Evolutionary conservation across 768 basidiomycete species (phyloP).

Genomic region (Aureoboletus auriporus): DNA sequence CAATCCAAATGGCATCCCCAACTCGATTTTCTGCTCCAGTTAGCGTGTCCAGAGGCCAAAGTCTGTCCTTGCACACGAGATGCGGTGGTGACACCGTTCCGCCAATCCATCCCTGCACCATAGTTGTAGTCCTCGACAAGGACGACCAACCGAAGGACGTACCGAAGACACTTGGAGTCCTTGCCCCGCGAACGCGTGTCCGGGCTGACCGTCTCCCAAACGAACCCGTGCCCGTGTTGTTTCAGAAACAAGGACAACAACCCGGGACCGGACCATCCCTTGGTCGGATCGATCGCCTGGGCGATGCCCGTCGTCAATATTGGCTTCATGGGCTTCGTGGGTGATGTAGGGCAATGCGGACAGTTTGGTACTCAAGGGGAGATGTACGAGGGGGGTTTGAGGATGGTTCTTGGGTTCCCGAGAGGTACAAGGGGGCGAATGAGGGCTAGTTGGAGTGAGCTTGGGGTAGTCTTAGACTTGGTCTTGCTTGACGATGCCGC

Average conservation of each 20-base stretch:
- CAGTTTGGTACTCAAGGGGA: slow-evolving; percentile 10
- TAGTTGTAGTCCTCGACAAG: no score
- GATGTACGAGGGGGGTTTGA: slow-evolving; percentile 25
- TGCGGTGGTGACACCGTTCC: slow-evolving; percentile 41
- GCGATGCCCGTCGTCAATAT: slow-evolving; percentile 53
- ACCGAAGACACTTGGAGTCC: slow-evolving; percentile 47
- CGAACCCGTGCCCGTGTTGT: no score
- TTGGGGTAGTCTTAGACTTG: neutral
- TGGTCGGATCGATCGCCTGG: slow-evolving; percentile 46
- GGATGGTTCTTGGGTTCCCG: no score
- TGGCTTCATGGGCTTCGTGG: slow-evolving; percentile 40
- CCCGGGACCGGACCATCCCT: slow-evolving; percentile 47
- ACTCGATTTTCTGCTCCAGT: slow-evolving; percentile 34
- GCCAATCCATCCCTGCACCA: slow-evolving; percentile 53
- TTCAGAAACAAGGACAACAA: slow-evolving; percentile 51
- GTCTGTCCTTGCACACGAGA: slow-evolving; percentile 41
- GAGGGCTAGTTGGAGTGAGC: slow-evolving; percentile 3
- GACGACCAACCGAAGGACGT: slow-evolving; percentile 10
- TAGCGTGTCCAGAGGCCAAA: slow-evolving; percentile 53
- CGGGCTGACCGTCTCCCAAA: slow-evolving; percentile 46
- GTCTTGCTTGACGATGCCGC: slow-evolving; percentile 1
- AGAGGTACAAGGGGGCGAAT: no score
- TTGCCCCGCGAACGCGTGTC: slow-evolving; percentile 46
- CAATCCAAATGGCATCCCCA: slow-evolving; percentile 25
- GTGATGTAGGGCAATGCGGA: slow-evolving; percentile 12